Evolutionary conservation across 1,284 basidiomycete genomes (phyloP), one percentile per base, ranked within the genome.

Genomic region (Ceraceosorus guamensis): DNA sequence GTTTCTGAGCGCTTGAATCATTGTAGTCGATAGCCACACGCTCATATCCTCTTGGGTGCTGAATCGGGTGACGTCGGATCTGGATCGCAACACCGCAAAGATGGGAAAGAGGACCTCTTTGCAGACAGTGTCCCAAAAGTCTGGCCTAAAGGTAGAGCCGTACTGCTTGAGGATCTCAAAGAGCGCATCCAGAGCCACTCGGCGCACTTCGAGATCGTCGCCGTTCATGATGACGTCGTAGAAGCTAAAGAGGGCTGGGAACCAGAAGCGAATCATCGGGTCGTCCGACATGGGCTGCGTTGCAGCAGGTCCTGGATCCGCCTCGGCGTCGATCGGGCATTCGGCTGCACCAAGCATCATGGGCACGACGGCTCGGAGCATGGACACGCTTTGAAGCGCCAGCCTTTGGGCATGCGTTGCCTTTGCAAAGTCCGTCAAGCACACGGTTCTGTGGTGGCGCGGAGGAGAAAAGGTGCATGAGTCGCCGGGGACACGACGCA

Each of bases 171-270:
- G 82, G 0, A 92, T 93, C 31, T 85, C 86, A 77, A 98, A 99
- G 41, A 98, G 80, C 24, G 92, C 95, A 77, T 98, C 92, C 32
- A 99, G 82, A 0, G 96, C 92, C 10, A 76, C 73, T 16, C 74
- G 84, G 62, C 96, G 85, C 57, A 99, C 92, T 83, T 99, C 95
- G 43, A 99, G 80, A 75, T 99, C 95, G 78, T 98, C 96, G 13
- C 91, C 95, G 60, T 96, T 98, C 95, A 99, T 99, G 76, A 98
- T 93, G 60, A 99, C 92, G 77, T 98, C 95, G 79, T 95, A 97
- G 80, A 97, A 97, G 24, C 88, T 87, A 75, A 98, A 95, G 16
- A 98, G 81, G 4, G 92, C 85, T 0, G 95, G 95, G 80, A 90
- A 92, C 95, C 95, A 99, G 78, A 87, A 97, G 71, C 64, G 59